phyloP scores from a whole-genome alignment of 345 rosid genomes.

The Linum trigynum region DNA sequence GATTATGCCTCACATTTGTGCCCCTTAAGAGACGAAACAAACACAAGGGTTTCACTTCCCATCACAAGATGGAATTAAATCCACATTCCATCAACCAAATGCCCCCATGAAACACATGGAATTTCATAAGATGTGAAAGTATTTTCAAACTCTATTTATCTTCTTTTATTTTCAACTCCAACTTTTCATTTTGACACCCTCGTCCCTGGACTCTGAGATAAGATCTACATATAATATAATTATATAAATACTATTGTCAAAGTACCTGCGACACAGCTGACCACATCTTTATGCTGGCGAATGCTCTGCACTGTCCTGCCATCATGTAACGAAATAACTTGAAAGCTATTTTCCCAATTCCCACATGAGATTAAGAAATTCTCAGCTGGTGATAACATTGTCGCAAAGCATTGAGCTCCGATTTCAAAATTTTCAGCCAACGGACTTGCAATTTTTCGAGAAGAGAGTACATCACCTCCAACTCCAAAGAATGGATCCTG shows the following conservation, averaged over 20 bases:
- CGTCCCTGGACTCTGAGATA: no score
- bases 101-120: no score
- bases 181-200: not conserved
- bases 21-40: no score
- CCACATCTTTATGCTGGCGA: slow-evolving; percentile 91
- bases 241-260: not conserved
- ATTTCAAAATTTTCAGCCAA: slow-evolving; percentile 68
- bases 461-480: slow-evolving; percentile 84
- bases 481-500: slow-evolving; percentile 96
- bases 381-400: slow-evolving; percentile 62
- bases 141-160: no score
- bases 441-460: slow-evolving; percentile 81
- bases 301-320: slow-evolving; percentile 93
- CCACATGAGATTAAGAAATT: slow-evolving; percentile 87
- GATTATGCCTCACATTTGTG: no score
- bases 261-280: slow-evolving; percentile 97
- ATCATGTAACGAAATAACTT: slow-evolving; percentile 73
- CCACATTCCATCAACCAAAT: no score
- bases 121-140: no score
- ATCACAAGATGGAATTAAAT: no score
- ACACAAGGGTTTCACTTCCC: no score
- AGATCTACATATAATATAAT: no score
- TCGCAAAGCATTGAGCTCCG: slow-evolving; percentile 75
- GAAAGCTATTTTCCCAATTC: slow-evolving; percentile 97
- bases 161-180: no score